phyloP scores from a whole-genome alignment of 2,329 filamentous ascomycete genomes.

The Trichophyton mentagrophytes region DNA sequence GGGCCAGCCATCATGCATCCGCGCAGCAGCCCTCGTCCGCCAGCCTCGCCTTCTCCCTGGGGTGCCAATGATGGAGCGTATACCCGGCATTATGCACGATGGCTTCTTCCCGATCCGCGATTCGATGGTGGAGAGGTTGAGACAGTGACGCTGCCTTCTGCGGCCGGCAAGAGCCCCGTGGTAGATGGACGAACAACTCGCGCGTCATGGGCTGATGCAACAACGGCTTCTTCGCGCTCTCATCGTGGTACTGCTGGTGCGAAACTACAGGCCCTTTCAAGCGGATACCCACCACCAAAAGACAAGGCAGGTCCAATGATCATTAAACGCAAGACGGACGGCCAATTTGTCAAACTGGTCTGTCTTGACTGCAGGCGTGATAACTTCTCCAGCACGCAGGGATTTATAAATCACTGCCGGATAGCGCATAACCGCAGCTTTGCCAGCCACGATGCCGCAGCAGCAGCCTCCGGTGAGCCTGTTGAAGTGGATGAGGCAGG shows the following conservation, averaged over 20 bases:
- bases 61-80: slow-evolving; percentile 88
- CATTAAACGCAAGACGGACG: slow-evolving; percentile 69
- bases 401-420: slow-evolving; percentile 98
- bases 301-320: slow-evolving; percentile 73
- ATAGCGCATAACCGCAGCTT: slow-evolving; percentile 89
- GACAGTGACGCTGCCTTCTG: slow-evolving; percentile 15
- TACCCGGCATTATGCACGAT: slow-evolving; percentile 85
- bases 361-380: slow-evolving; percentile 79
- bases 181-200: slow-evolving; percentile 66
- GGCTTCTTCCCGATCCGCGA: slow-evolving; percentile 76
- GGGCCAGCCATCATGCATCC: slow-evolving; percentile 55
- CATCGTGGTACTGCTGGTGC: slow-evolving; percentile 48
- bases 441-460: slow-evolving; percentile 91
- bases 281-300: slow-evolving; percentile 59
- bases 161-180: slow-evolving; percentile 32
- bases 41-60: slow-evolving; percentile 73
- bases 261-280: slow-evolving; percentile 56
- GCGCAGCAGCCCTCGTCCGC: slow-evolving; percentile 50
- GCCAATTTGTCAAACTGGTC: slow-evolving; percentile 74
- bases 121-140: slow-evolving; percentile 56
- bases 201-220: slow-evolving; percentile 52
- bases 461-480: slow-evolving; percentile 70
- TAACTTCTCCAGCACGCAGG: slow-evolving; percentile 91
- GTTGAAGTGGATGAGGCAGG: slow-evolving; percentile 56
- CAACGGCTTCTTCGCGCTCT: slow-evolving; percentile 44